phyloP scores from a whole-genome alignment of 371 early-diverging fungal genomes.

The Rhizopus microsporus region DNA sequence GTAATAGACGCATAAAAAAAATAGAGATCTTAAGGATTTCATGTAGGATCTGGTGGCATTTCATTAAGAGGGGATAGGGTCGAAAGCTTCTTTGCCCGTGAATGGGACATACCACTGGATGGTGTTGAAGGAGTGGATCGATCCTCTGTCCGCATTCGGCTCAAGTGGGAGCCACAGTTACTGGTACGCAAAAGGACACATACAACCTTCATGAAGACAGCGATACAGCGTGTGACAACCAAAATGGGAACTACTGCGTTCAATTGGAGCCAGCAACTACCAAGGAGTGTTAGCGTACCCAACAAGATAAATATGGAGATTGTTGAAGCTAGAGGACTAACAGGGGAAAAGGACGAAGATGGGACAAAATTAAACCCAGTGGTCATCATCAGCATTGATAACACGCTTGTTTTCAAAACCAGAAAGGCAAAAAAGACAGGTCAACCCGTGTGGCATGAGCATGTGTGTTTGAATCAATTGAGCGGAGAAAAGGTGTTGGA shows the following conservation, averaged over 20 bases:
- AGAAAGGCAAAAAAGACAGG: conserved; percentile 73
- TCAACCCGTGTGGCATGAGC: conserved; percentile 64
- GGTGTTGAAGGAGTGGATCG: conserved; percentile 35
- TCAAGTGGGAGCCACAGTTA: conserved; percentile 52
- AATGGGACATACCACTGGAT: conserved; percentile 40
- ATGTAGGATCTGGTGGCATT: conserved; percentile 43
- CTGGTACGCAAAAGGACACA: conserved; percentile 36
- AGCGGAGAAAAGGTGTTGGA: conserved; percentile 28
- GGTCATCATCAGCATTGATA: conserved; percentile 48
- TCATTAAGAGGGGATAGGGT: conserved; percentile 45
- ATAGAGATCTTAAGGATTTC: neutral
- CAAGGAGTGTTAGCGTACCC: conserved; percentile 2
- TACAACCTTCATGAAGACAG: conserved; percentile 33
- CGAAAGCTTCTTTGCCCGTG: conserved; percentile 39
- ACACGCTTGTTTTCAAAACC: conserved; percentile 66
- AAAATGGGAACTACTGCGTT: conserved; percentile 26
- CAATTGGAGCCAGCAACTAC: conserved; percentile 21
- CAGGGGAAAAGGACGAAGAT: conserved; percentile 46
- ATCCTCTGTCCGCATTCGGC: conserved; percentile 37
- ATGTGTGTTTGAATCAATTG: neutral
- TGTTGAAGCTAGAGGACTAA: conserved; percentile 55
- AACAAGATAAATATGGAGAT: conserved; percentile 38
- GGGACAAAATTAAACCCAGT: conserved; percentile 58
- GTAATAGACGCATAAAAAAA: conserved; percentile 19
- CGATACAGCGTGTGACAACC: conserved; percentile 21